Evolutionary conservation across 2,329 filamentous ascomycete genomes (phyloP).

Genomic region (Fusarium begoniae): DNA sequence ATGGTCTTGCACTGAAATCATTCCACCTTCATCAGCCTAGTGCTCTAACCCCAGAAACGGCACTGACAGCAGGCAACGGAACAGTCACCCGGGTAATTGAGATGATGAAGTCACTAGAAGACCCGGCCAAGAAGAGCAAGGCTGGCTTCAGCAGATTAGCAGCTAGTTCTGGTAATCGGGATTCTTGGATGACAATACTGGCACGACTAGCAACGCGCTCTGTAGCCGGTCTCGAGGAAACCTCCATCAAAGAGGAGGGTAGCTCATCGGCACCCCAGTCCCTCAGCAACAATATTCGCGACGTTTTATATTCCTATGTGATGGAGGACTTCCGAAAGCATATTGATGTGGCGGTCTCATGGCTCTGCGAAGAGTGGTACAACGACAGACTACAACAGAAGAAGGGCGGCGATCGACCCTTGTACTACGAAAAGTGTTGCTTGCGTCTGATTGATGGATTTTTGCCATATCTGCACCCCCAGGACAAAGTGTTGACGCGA

Average conservation of each 20-base stretch:
- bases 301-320: slow-evolving; percentile 84
- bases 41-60: slow-evolving; percentile 75
- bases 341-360: slow-evolving; percentile 89
- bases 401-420: slow-evolving; percentile 57
- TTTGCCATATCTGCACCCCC: slow-evolving; percentile 87
- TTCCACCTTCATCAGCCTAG: slow-evolving; percentile 84
- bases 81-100: slow-evolving; percentile 81
- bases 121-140: slow-evolving; percentile 69
- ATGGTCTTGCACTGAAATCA: slow-evolving; percentile 72
- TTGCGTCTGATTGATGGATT: slow-evolving; percentile 88
- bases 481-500: slow-evolving; percentile 88
- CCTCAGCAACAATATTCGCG: slow-evolving; percentile 77
- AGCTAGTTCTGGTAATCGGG: slow-evolving; percentile 82
- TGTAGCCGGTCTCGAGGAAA: slow-evolving; percentile 73
- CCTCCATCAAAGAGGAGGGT: slow-evolving; percentile 66
- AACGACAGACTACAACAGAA: slow-evolving; percentile 72
- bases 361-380: slow-evolving; percentile 99
- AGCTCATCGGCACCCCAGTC: slow-evolving; percentile 50
- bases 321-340: slow-evolving; percentile 91
- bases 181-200: slow-evolving; percentile 91
- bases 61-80: slow-evolving; percentile 76
- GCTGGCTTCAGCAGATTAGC: slow-evolving; percentile 85
- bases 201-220: slow-evolving; percentile 85
- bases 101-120: slow-evolving; percentile 78
- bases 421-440: slow-evolving; percentile 82